Evolutionary conservation across 768 basidiomycete genomes (phyloP).

Genomic region (Russula ochroleuca): DNA sequence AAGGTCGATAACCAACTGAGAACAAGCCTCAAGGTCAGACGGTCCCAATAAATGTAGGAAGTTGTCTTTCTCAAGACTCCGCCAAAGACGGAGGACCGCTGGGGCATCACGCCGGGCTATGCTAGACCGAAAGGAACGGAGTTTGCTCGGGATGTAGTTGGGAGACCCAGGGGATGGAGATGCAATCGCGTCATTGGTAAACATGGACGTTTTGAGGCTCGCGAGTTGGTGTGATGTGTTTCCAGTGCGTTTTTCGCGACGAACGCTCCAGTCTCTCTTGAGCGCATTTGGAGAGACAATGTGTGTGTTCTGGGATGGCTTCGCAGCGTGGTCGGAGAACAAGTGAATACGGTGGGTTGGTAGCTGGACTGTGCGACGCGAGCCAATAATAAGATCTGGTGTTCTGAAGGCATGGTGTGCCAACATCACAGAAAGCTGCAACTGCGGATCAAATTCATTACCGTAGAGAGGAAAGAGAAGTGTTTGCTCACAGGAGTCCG

Average conservation of each 20-base stretch:
- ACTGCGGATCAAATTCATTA: background rate
- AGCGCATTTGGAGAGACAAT: background rate
- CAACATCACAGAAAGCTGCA: slow-evolving; percentile 7
- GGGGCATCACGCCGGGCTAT: slow-evolving; percentile 37
- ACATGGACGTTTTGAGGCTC: background rate
- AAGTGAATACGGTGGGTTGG: background rate
- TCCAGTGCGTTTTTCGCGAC: background rate
- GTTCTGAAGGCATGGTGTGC: slow-evolving; percentile 3
- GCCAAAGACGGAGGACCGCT: slow-evolving; percentile 39
- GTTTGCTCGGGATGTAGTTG: slow-evolving; percentile 33
- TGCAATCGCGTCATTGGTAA: slow-evolving; percentile 1
- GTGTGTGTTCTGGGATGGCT: background rate
- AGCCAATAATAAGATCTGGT: background rate
- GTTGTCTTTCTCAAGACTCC: slow-evolving; percentile 40
- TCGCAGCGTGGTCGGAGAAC: background rate
- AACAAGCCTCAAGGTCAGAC: slow-evolving; percentile 40
- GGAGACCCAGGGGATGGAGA: slow-evolving; percentile 6
- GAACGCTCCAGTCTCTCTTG: slow-evolving; percentile 1
- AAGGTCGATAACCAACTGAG: slow-evolving; percentile 36
- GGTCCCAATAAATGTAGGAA: slow-evolving; percentile 46
- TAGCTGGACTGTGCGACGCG: background rate
- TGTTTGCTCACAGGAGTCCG: slow-evolving; percentile 1
- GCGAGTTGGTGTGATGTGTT: background rate
- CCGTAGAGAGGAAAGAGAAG: background rate
- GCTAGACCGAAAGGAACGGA: slow-evolving; percentile 36